phyloP scores from a whole-genome alignment of 2,329 filamentous ascomycete species.

The Botryotinia convoluta region DNA sequence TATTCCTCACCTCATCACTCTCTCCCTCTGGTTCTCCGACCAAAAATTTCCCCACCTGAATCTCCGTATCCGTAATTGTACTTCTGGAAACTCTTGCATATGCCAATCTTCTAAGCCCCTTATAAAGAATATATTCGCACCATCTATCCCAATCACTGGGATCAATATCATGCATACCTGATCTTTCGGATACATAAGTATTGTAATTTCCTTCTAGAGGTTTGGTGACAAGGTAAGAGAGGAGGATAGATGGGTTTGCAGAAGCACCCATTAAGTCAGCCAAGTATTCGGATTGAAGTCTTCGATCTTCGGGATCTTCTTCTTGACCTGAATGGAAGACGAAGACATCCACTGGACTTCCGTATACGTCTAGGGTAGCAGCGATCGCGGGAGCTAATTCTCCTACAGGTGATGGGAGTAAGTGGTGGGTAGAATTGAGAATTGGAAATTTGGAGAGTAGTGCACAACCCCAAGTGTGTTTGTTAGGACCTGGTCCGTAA shows the following conservation, averaged over 20 bases:
- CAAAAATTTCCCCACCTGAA: slow-evolving; percentile 94
- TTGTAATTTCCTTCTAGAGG: slow-evolving; percentile 94
- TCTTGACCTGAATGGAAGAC: slow-evolving; percentile 99
- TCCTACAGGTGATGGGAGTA: slow-evolving; percentile 88
- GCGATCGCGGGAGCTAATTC: slow-evolving; percentile 95
- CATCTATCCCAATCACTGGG: slow-evolving; percentile 91
- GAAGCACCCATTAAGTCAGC: slow-evolving; percentile 83
- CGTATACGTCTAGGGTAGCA: slow-evolving; percentile 93
- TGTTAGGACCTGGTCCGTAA: slow-evolving; percentile 95
- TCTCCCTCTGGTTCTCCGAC: slow-evolving; percentile 70
- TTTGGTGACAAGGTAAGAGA: slow-evolving; percentile 90
- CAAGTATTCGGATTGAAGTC: slow-evolving; percentile 83
- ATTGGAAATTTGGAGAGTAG: slow-evolving; percentile 97
- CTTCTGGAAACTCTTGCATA: slow-evolving; percentile 87
- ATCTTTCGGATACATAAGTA: slow-evolving; percentile 81
- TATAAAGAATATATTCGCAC: slow-evolving; percentile 99
- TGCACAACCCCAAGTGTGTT: slow-evolving; percentile 95
- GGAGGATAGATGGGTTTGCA: slow-evolving; percentile 74
- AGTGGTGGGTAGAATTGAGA: slow-evolving; percentile 91
- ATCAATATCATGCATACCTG: slow-evolving; percentile 95
- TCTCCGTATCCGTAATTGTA: slow-evolving; percentile 94
- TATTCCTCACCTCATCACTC: slow-evolving; percentile 54
- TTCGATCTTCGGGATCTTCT: slow-evolving; percentile 88
- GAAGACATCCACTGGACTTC: slow-evolving; percentile 84
- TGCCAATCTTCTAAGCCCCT: slow-evolving; percentile 77